Conservation (phyloP, 2,329 filamentous ascomycete species). For the Aspergillus versicolor region DNA sequence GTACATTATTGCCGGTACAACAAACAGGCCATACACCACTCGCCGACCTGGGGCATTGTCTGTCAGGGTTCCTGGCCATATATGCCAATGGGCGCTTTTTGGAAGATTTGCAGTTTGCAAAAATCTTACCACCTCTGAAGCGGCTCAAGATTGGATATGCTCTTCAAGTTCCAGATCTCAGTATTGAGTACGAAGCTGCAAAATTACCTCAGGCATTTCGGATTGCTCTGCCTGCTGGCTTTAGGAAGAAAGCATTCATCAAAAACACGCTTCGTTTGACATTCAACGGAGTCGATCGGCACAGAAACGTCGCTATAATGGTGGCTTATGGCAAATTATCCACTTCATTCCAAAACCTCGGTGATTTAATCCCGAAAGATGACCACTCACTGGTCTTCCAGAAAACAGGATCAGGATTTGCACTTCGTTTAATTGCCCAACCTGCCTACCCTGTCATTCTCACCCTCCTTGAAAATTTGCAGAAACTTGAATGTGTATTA, state of each 20-base stretch:
- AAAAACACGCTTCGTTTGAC: conserved; percentile 37
- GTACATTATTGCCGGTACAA: conserved; percentile 22
- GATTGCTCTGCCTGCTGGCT: conserved; percentile 26
- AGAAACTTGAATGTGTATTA: conserved; percentile 39
- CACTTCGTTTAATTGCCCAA: conserved; percentile 37
- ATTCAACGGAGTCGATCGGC: conserved; percentile 39
- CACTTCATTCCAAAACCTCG: conserved; percentile 26
- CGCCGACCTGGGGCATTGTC: conserved; percentile 34
- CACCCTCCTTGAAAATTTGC: conserved; percentile 36
- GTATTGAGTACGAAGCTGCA: conserved; percentile 31
- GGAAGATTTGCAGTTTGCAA: conserved; percentile 27
- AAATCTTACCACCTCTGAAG: conserved; percentile 30
- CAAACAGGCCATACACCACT: conserved; percentile 29
- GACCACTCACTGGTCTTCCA: conserved; percentile 36
- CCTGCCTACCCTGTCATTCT: conserved; percentile 36
- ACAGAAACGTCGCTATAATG: conserved; percentile 31
- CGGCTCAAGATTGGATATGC: conserved; percentile 30
- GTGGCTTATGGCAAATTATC: conserved; percentile 37
- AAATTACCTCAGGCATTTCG: conserved; percentile 32
- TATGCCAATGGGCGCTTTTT: conserved; percentile 38
- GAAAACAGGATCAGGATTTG: conserved; percentile 34
- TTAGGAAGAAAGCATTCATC: conserved; percentile 29
- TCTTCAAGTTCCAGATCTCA: conserved; percentile 36
- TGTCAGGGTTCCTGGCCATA: conserved; percentile 39
- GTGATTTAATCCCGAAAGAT: conserved; percentile 25